phyloP scores from a whole-genome alignment of 2,329 filamentous ascomycete species.

The Pezicula neosporulosa region DNA sequence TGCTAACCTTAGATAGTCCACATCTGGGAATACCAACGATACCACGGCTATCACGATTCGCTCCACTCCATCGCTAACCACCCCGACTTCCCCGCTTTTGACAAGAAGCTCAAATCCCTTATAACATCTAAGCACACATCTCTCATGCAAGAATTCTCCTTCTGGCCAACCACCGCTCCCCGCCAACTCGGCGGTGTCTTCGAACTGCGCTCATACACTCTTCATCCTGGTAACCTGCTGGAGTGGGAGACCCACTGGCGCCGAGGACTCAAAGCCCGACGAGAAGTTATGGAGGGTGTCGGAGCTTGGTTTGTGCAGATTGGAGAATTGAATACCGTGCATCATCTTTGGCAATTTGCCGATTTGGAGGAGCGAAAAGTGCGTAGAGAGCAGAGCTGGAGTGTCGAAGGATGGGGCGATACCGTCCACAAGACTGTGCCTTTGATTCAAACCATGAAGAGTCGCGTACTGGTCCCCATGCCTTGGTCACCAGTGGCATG shows the following conservation, averaged over 20 bases:
- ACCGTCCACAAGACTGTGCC: constrained; percentile 98
- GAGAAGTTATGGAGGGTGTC: constrained; percentile 97
- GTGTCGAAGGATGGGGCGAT: constrained; percentile 90
- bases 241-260: constrained; percentile 99
- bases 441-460: constrained; percentile 95
- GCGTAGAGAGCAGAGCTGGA: constrained; percentile 92
- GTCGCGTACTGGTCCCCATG: constrained; percentile 87
- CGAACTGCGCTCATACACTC: constrained; percentile 92
- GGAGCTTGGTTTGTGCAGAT: constrained; percentile 99
- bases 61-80: constrained; percentile 80
- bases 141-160: constrained; percentile 99
- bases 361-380: constrained; percentile 91
- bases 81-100: constrained; percentile 80
- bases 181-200: constrained; percentile 89
- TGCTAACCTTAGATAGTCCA: constrained; percentile 66
- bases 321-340: constrained; percentile 93
- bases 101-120: constrained; percentile 78
- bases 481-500: constrained; percentile 92
- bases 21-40: constrained; percentile 99
- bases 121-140: constrained; percentile 83
- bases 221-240: constrained; percentile 91
- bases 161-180: constrained; percentile 95
- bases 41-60: constrained; percentile 92
- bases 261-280: constrained; percentile 80
- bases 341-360: constrained; percentile 98